These are phyloP conservation scores for Pinus tabuliformis DNA, from an alignment of 75 land plant genomes.

Conservation along the genomic window DNA sequence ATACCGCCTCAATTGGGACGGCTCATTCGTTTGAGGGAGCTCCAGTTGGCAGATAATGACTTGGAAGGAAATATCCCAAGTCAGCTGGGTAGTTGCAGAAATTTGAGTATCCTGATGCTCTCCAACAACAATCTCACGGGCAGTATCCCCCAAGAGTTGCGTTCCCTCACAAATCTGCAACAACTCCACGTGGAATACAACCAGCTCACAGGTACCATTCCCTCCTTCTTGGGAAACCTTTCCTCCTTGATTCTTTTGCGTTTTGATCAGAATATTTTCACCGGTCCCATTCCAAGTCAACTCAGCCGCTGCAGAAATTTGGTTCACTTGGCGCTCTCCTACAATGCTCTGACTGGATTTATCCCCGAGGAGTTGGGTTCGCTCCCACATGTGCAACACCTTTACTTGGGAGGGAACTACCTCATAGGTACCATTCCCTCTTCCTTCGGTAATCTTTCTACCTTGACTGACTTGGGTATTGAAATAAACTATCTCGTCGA, in stretches of 20 bases:
- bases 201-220: not conserved
- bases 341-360: not conserved
- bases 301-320: not conserved
- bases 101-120: too few relatives aligned
- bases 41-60: too few relatives aligned
- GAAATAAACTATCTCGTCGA: constrained; percentile 13
- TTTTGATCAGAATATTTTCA: not conserved
- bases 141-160: too few relatives aligned
- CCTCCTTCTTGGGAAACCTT: not conserved
- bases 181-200: too few relatives aligned
- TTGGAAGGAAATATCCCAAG: too few relatives aligned
- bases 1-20: too few relatives aligned
- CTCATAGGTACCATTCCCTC: constrained; percentile 15
- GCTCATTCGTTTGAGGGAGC: too few relatives aligned
- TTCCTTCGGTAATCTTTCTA: constrained; percentile 11
- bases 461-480: constrained; percentile 8
- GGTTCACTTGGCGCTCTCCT: not conserved
- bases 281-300: not conserved
- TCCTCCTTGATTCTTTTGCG: not conserved
- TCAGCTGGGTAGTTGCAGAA: too few relatives aligned
- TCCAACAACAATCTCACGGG: too few relatives aligned
- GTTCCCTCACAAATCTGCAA: too few relatives aligned
- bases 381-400: not conserved
- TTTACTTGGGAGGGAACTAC: constrained; percentile 12
- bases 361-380: constrained; percentile 10